Base-by-base conservation (phyloP, 2,329 filamentous ascomycete genomes). In the Colletotrichum cordylinicola region DNA sequence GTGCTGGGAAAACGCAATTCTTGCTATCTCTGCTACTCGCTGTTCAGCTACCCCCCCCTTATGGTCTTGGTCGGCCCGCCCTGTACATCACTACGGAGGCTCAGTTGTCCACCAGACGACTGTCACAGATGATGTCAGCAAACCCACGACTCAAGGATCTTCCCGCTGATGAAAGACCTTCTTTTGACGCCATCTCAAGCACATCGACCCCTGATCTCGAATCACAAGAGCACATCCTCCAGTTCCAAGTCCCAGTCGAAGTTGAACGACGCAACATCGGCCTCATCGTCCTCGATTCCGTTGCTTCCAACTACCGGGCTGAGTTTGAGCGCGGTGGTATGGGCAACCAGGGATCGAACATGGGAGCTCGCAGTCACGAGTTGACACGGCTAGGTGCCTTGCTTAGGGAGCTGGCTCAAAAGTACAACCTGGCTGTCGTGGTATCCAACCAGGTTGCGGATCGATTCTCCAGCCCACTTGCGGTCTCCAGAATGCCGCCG, bases 361-460 rank as follows among this genome's bases (percentile, higher is more conserved):
- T 98, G 88, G 95, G 94, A 31, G 92, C 92, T 52, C 92, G 97
- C 77, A 93, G 93, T 78, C 88, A 91, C 67, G 94, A 98, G 81
- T 91, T 99, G 67, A 90, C 95, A 18, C 92, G 93, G 35, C 87
- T 98, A 3, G 95, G 96, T 43, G 91, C 93, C 55, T 88, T 95
- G 67, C 88, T 99, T 27, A 92, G 96, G 43, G 90, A 93, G 52
- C 86, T 98, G 2, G 97, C 97, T 1, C 90, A 91, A 48, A 91
- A 90, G 56, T 88, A 98, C 81, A 89, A 93, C 78, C 88, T 98
- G 61, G 96, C 96, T 29, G 90, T 99, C 33, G 96, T 99, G 1
- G 94, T 98, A 4, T 94, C 96, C 7, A 99, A 99, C 82, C 97
- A 99, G 84, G 96, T 99, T 35, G 94, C 95, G 8, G 97, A 99